Evolutionary conservation across 169 alveolate genomes (phyloP).

Genomic region (Amoebophrya sp.): DNA sequence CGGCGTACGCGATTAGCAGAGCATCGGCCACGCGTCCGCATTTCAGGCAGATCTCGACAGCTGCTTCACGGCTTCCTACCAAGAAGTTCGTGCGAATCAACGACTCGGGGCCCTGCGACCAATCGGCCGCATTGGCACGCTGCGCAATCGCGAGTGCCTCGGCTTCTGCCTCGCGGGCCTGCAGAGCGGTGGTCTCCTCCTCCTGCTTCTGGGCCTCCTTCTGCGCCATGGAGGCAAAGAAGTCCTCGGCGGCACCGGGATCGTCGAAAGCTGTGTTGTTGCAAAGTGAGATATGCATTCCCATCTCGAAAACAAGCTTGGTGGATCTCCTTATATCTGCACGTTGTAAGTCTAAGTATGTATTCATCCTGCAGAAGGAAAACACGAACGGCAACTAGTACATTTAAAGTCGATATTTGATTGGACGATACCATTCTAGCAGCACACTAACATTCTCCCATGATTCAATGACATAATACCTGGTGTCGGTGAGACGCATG

Average conservation of each 20-base stretch:
- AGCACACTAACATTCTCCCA: not conserved
- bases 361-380: not conserved
- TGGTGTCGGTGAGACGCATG: not conserved
- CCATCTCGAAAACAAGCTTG: too few relatives aligned
- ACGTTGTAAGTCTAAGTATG: not conserved
- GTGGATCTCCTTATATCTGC: not conserved
- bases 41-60: not conserved
- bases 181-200: not conserved
- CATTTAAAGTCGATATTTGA: not conserved
- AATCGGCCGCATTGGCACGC: too few relatives aligned
- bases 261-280: not conserved
- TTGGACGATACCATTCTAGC: not conserved
- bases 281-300: too few relatives aligned
- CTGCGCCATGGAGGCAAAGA: not conserved
- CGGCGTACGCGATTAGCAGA: constrained; percentile 1
- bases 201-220: not conserved
- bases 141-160: too few relatives aligned
- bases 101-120: not conserved
- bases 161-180: too few relatives aligned
- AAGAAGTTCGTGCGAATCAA: not conserved
- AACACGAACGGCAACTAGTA: too few relatives aligned
- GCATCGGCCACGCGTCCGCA: constrained; percentile 14
- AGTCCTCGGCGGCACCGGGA: not conserved
- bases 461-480: not conserved
- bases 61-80: constrained; percentile 1